Conservation (phyloP, 306 rosid species). For the Luffa aegyptiaca region DNA sequence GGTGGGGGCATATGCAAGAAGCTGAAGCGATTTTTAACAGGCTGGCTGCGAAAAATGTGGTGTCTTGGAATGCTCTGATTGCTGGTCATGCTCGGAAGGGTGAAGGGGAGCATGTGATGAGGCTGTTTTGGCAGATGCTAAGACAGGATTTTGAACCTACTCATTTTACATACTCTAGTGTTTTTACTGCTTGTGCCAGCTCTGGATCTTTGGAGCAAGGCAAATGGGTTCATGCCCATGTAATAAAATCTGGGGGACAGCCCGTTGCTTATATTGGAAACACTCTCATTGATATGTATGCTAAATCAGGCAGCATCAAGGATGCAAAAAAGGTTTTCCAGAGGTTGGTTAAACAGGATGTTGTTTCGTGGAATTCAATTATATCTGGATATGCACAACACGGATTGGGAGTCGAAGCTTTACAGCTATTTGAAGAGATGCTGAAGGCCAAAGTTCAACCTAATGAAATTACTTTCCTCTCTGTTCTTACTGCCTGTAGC, state of each 20-base stretch:
- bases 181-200: conserved; percentile 20
- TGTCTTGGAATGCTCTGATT: conserved; percentile 24
- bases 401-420: conserved; percentile 11
- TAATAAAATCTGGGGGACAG: conserved; percentile 13
- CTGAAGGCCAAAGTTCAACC: conserved; percentile 10
- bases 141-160: conserved; percentile 9
- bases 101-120: conserved; percentile 6
- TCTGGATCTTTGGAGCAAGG: conserved; percentile 21
- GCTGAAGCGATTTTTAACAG: conserved; percentile 3
- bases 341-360: conserved; percentile 13
- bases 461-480: conserved; percentile 12
- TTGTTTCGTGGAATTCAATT: conserved; percentile 21
- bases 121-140: conserved; percentile 2
- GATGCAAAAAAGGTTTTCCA: conserved; percentile 16
- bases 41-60: conserved; percentile 11
- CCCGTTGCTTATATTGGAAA: conserved; percentile 14
- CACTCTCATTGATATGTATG: conserved; percentile 21
- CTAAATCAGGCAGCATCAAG: conserved; percentile 18
- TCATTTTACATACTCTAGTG: conserved; percentile 19
- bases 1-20: conserved; percentile 16
- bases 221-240: conserved; percentile 24
- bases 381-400: conserved; percentile 14
- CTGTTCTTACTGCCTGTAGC: conserved; percentile 20
- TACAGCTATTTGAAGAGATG: conserved; percentile 17
- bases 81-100: conserved; percentile 20